A percentile compares a stretch with the other conserved stretches of the same genome.
phyloP scores from a whole-genome alignment of 2,329 filamentous ascomycete species.

The Talaromyces sp. region DNA sequence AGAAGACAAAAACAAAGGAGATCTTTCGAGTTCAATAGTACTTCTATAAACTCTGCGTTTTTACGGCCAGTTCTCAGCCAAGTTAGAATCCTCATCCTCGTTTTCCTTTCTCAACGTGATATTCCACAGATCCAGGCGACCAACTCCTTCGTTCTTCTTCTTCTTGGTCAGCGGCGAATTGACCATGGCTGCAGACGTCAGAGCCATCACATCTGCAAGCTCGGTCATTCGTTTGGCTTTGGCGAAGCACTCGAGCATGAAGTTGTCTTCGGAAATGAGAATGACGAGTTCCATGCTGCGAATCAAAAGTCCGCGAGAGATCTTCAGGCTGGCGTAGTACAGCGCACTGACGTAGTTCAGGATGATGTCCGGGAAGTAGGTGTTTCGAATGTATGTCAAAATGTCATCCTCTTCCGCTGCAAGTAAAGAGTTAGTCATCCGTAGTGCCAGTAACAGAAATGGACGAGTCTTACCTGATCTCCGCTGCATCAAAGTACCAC shows the following conservation, averaged over 20 bases:
- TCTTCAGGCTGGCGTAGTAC: slow-evolving; percentile 67
- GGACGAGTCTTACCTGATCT: not conserved
- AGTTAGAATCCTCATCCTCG: slow-evolving; percentile 3
- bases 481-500: not conserved
- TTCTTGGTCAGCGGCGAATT: slow-evolving; percentile 39
- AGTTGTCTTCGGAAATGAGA: slow-evolving; percentile 65
- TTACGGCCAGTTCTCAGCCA: not conserved
- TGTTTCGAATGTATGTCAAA: slow-evolving; percentile 60
- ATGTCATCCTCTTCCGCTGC: slow-evolving; percentile 54
- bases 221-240: slow-evolving; percentile 65
- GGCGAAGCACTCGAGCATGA: slow-evolving; percentile 60
- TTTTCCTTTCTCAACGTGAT: slow-evolving; percentile 25
- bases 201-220: slow-evolving; percentile 69
- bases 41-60: not conserved
- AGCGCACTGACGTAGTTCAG: slow-evolving; percentile 77
- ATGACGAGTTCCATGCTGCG: slow-evolving; percentile 83
- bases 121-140: slow-evolving; percentile 35
- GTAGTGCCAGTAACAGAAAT: not conserved
- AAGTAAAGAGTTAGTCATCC: not conserved
- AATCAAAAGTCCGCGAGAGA: slow-evolving; percentile 70
- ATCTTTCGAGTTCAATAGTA: not conserved
- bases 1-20: not conserved
- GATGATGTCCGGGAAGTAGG: slow-evolving; percentile 79
- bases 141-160: slow-evolving; percentile 29
- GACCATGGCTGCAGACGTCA: slow-evolving; percentile 66